Evolutionary conservation across 1,284 basidiomycete species (phyloP), one percentile per base, ranked within the genome.

Genomic region (Rugosomyces carneus): DNA sequence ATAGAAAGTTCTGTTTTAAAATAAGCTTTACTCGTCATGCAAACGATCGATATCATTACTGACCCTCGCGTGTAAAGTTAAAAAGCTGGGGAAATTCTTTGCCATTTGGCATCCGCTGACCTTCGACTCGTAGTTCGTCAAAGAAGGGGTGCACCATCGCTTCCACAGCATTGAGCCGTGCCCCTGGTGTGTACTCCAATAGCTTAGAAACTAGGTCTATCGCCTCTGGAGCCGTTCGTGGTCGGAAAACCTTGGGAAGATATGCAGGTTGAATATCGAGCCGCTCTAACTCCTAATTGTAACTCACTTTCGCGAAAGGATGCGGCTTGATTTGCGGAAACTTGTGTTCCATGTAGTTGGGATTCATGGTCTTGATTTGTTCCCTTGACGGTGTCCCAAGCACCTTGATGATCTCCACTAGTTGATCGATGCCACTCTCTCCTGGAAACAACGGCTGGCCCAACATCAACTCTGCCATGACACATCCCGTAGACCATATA

Each of bases 281-380:
- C 32, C 37, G 40, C 40, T 34, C 9, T 58, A 50, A 10, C 7
- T 21, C 18, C 21, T 2, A 19, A 59, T 50, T 29, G 49, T 34
- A 35, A 61, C 68, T 29, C 54, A 86, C 88, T 80, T 94, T 94
- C 61, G 84, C 87, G 76, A 94, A 94, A 0, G 92, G 91, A 64
- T 96, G 91, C 31, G 94, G 93, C 67, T 96, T 95, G 75, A 99
- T 99, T 70, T 99, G 95, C 6, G 95, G 95, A 78, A 99, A 99
- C 70, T 98, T 98, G 82, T 99, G 95, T 68, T 99, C 96, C 96
- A 99, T 99, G 73, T 99, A 99, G 73, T 95, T 95, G 42, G 96
- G 95, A 71, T 99, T 99, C 95, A 99, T 99, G 57, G 96, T 98
- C 85, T 98, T 98, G 81, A 99, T 99, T 70, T 99, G 96, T 65